These are phyloP conservation scores for Trichothecium roseum DNA, from an alignment of 2,329 filamentous ascomycete species.

Conservation along the genomic window DNA sequence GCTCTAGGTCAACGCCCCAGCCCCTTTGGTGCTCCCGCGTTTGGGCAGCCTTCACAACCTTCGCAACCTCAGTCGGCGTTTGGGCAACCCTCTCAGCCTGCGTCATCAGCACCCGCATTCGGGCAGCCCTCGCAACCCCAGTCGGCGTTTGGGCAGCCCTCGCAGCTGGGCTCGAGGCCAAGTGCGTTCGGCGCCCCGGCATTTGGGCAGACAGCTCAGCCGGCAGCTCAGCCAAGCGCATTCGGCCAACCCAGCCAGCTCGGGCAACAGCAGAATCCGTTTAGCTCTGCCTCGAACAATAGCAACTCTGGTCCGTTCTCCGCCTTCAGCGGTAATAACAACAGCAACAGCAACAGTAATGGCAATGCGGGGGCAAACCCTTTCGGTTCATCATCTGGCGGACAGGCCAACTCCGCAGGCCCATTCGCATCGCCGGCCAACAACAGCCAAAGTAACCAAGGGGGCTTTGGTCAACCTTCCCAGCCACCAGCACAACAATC, in stretches of 20 bases:
- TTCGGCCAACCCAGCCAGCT: conserved; percentile 21
- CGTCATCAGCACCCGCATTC: conserved; percentile 14
- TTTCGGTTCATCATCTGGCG: conserved; percentile 1
- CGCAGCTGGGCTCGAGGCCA: conserved; percentile 11
- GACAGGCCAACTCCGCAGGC: neutral
- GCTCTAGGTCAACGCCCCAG: conserved; percentile 19
- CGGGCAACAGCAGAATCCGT: conserved; percentile 3
- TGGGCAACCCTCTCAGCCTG: conserved; percentile 23
- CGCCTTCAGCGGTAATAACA: too few species aligned
- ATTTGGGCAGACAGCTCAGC: conserved; percentile 3
- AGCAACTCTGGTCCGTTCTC: too few species aligned
- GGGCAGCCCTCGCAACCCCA: conserved; percentile 16
- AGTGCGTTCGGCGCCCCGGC: neutral
- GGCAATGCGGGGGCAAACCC: neutral
- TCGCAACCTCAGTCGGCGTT: conserved; percentile 13
- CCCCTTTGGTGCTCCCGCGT: conserved; percentile 21
- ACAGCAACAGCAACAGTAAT: too few species aligned
- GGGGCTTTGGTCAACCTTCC: conserved; percentile 19
- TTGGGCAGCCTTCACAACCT: conserved; percentile 24
- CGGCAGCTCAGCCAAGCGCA: conserved; percentile 7
- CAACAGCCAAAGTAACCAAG: conserved; percentile 1
- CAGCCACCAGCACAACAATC: conserved; percentile 9
- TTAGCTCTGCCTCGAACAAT: neutral
- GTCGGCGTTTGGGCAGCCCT: conserved; percentile 20
- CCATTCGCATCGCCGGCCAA: neutral